Conservation (phyloP, 129 eudicot genomes). For the Flaveria robusta region DNA sequence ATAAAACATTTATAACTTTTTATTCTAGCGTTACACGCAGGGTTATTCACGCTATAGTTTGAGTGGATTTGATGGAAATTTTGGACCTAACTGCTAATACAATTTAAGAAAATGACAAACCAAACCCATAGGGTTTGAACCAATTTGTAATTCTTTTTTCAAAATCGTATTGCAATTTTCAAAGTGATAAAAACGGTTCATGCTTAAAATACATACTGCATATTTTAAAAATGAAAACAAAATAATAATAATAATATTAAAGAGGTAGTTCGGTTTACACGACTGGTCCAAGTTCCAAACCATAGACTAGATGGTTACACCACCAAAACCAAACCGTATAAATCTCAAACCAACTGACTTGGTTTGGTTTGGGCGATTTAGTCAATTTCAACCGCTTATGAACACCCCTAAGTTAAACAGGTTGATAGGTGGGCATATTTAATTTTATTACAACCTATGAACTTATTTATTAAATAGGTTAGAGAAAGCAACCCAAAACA, state of each 20-base stretch:
- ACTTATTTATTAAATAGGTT: neutral
- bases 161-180: neutral
- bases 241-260: neutral
- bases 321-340: neutral
- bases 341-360: neutral
- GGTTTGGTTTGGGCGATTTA: neutral
- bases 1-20: neutral
- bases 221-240: neutral
- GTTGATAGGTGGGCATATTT: neutral
- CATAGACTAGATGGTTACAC: neutral
- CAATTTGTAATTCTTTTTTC: neutral
- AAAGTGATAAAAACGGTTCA: neutral
- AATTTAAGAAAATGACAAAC: neutral
- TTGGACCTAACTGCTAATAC: neutral
- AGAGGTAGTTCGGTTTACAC: neutral
- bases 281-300: neutral
- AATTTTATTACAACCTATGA: neutral
- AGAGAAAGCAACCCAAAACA: neutral
- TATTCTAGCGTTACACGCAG: neutral
- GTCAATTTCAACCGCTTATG: neutral
- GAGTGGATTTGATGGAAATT: neutral
- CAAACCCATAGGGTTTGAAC: neutral
- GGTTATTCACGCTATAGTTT: neutral
- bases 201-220: neutral
- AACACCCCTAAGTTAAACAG: neutral